A percentile compares a stretch with the other conserved stretches of the same genome.
phyloP scores from a whole-genome alignment of 768 basidiomycete species.

The Pleurotus pulmonarius region DNA sequence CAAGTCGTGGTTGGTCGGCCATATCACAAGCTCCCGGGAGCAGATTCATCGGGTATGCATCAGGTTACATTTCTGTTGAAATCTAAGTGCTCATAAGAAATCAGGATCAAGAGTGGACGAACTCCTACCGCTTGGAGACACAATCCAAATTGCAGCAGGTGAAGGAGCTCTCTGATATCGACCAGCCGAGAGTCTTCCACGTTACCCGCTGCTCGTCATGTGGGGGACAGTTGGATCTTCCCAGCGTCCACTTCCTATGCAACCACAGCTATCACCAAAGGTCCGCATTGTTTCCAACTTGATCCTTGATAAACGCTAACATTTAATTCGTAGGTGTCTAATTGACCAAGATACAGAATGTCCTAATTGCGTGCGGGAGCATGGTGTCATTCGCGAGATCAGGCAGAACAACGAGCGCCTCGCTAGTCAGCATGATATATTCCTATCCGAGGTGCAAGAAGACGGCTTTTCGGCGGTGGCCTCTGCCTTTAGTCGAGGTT shows the following conservation, averaged over 20 bases:
- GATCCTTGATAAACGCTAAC: neutral
- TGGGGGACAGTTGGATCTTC: slow-evolving; percentile 85
- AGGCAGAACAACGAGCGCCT: slow-evolving; percentile 80
- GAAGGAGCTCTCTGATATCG: slow-evolving; percentile 71
- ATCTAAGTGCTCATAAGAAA: slow-evolving; percentile 3
- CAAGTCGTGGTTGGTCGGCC: slow-evolving; percentile 83
- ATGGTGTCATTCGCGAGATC: slow-evolving; percentile 88
- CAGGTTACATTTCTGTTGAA: slow-evolving; percentile 2
- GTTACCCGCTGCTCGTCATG: slow-evolving; percentile 92
- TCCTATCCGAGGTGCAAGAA: slow-evolving; percentile 70
- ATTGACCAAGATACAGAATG: slow-evolving; percentile 88
- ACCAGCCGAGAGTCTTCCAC: slow-evolving; percentile 86
- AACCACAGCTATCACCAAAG: slow-evolving; percentile 95
- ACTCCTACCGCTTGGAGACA: slow-evolving; percentile 89
- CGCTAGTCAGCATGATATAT: slow-evolving; percentile 79
- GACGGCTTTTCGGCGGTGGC: slow-evolving; percentile 74
- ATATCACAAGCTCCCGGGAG: slow-evolving; percentile 67
- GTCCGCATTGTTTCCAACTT: slow-evolving; percentile 32
- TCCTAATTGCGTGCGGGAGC: slow-evolving; percentile 81
- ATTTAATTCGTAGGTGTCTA: slow-evolving; percentile 58
- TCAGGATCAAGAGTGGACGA: slow-evolving; percentile 82
- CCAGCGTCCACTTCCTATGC: slow-evolving; percentile 97
- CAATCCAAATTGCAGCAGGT: slow-evolving; percentile 77
- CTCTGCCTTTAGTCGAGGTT: slow-evolving; percentile 63
- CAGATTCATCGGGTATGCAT: slow-evolving; percentile 77